A percentile compares a stretch with the other conserved stretches of the same genome.
Conservation (phyloP, 2,329 filamentous ascomycete species). For the Phaeomoniella chlamydospora region DNA sequence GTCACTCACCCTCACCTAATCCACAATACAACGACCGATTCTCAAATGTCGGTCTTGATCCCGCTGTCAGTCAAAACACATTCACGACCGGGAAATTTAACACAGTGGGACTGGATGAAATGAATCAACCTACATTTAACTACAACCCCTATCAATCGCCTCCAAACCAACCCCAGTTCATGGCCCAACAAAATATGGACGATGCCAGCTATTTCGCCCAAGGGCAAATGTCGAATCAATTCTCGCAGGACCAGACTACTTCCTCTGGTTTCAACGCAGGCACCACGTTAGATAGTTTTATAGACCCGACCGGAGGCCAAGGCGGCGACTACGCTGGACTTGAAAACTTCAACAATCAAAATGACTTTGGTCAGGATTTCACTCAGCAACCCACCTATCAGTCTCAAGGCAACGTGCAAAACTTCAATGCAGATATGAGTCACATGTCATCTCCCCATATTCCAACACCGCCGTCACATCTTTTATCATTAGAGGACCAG, state of each 20-base stretch:
- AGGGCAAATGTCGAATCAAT: conserved; percentile 18
- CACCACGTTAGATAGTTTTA: conserved; percentile 19
- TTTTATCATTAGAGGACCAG: conserved; percentile 38
- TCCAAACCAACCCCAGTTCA: conserved; percentile 11
- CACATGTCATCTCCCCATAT: conserved; percentile 32
- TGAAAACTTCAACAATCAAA: conserved; percentile 14
- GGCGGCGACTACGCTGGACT: conserved; percentile 24
- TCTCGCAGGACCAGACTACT: conserved; percentile 14
- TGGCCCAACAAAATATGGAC: conserved; percentile 4
- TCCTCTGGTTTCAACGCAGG: conserved; percentile 13
- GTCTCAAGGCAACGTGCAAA: conserved; percentile 16
- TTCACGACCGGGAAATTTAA: conserved; percentile 19
- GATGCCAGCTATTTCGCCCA: conserved; percentile 13
- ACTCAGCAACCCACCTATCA: conserved; percentile 18
- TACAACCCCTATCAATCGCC: conserved; percentile 21
- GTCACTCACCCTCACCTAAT: conserved; percentile 25
- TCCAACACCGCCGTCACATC: conserved; percentile 39
- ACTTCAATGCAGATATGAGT: conserved; percentile 30
- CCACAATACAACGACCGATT: conserved; percentile 19
- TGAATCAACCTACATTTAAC: conserved; percentile 19
- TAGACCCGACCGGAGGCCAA: conserved; percentile 16
- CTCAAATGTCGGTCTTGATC: conserved; percentile 19
- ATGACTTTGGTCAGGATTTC: conserved; percentile 21
- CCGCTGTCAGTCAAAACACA: conserved; percentile 18
- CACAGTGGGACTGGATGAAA: conserved; percentile 12